Percentiles rank a stretch among this genome's conserved stretches.
Evolutionary conservation across 2,329 filamentous ascomycete genomes (phyloP).

Genomic region (Amylocarpus encephaloides): DNA sequence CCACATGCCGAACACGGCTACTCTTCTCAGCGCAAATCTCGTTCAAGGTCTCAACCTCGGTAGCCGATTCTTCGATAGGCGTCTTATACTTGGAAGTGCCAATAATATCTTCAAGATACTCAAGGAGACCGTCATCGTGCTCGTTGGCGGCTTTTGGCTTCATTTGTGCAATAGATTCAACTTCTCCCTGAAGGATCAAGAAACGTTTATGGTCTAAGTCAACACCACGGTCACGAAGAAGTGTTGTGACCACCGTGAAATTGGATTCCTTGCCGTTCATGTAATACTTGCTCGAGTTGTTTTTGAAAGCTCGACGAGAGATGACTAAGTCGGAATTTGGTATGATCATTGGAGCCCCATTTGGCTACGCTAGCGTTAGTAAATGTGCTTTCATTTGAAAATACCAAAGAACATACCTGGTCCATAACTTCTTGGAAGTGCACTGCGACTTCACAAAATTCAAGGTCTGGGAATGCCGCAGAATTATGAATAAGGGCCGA

Average conservation of each 20-base stretch:
- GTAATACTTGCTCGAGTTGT: constrained; percentile 97
- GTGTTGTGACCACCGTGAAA: constrained; percentile 83
- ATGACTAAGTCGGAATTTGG: constrained; percentile 81
- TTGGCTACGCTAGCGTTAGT: constrained; percentile 43
- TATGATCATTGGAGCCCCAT: constrained; percentile 67
- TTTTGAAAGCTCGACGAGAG: constrained; percentile 90
- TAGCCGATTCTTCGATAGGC: constrained; percentile 88
- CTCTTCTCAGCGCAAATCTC: constrained; percentile 95
- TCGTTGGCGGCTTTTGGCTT: constrained; percentile 93
- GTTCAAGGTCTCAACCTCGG: constrained; percentile 86
- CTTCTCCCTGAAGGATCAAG: constrained; percentile 92
- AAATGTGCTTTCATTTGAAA: neutral
- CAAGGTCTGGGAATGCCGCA: constrained; percentile 74
- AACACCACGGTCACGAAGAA: constrained; percentile 81
- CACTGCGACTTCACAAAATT: constrained; percentile 91
- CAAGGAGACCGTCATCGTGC: constrained; percentile 90
- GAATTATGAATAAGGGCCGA: constrained; percentile 98
- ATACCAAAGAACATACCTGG: constrained; percentile 44
- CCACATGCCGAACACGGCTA: constrained; percentile 89
- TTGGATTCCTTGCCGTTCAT: constrained; percentile 86
- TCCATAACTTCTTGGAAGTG: constrained; percentile 96
- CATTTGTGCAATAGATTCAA: constrained; percentile 99
- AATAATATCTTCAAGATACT: constrained; percentile 98
- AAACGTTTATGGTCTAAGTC: constrained; percentile 98
- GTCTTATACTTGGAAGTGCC: constrained; percentile 98